Evolutionary conservation across 805 yeast species (phyloP), one percentile per base, ranked within the genome.

Genomic region (Deakozyma indianensis): DNA sequence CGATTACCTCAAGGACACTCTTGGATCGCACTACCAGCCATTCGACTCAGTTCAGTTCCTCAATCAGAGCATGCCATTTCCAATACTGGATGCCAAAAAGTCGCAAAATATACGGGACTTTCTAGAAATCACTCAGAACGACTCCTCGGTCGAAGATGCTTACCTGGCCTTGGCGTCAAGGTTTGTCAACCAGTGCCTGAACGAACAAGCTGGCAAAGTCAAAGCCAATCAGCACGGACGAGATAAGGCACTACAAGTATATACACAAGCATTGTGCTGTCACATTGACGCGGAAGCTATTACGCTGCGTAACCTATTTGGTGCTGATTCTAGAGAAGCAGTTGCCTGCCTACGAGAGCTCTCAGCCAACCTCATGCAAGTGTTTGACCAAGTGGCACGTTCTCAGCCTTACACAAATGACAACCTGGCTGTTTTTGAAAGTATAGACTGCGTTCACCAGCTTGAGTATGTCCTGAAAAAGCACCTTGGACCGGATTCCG

Each of bases 401-500:
- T n/a, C 38, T 11, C 38, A 68, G 67, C 38, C 53, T 56, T 27
- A 68, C 71, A 46, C 65, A 5, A 68, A 69, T 22, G 75, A 76
- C 48, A 76, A 78, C 2, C 56, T 77, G 9, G 60, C 77, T 45
- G 66, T 69, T 21, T 78, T 77, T 60, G 87, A 81, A 52, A 54
- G 82, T 22, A 67, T 77, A 15, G 83, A 79, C 45, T 62, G 67
- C 47, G 59, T 66, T 4, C 61, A 61, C 23, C 58, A 59, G 22
- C 57, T 73, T 2, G 53, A 58, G 22, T 57, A 61, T n/a, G 52
- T 65, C 1, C 50, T 65, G 22, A 58, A 57, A 25, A 57, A 58
- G 22, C 56, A 54, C 41, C 55, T 60, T 15, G 42, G 42, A 38
- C 28, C 28, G 38, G 51, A 51, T 45, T 49, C 60, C 14, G 51